These are phyloP conservation scores for Monosporascus sp. DNA, from an alignment of 2,329 filamentous ascomycete species.

Conservation along the genomic window DNA sequence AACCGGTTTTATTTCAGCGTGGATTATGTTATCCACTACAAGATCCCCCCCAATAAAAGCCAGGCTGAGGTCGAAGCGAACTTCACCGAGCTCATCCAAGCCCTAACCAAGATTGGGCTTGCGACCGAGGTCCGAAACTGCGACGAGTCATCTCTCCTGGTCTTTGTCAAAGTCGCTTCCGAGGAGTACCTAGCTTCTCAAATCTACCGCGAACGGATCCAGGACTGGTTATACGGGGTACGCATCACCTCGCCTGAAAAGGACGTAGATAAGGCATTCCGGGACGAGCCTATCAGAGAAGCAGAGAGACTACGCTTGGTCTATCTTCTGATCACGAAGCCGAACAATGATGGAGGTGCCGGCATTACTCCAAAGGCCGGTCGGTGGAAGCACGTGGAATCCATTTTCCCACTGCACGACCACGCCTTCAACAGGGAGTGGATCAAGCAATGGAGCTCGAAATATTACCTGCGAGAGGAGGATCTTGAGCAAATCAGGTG, in stretches of 20 bases:
- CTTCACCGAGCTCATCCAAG: constrained; percentile 73
- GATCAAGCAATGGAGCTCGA: constrained; percentile 69
- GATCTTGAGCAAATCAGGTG: constrained; percentile 72
- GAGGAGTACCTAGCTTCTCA: constrained; percentile 70
- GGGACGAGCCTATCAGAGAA: constrained; percentile 73
- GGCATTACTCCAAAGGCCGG: constrained; percentile 66
- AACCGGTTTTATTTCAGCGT: constrained; percentile 45
- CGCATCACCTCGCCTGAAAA: constrained; percentile 70
- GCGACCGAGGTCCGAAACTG: constrained; percentile 83
- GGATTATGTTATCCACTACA: constrained; percentile 83
- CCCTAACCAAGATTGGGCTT: constrained; percentile 73
- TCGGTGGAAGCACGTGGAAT: constrained; percentile 67
- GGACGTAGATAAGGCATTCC: constrained; percentile 63
- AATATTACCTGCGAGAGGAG: constrained; percentile 59
- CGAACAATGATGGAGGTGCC: constrained; percentile 69
- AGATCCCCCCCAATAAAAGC: constrained; percentile 57
- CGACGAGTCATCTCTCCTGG: constrained; percentile 65
- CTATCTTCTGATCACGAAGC: constrained; percentile 76
- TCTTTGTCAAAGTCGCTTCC: constrained; percentile 79
- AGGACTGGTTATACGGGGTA: constrained; percentile 91
- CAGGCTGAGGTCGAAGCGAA: constrained; percentile 59
- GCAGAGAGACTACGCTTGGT: constrained; percentile 84
- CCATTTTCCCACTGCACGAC: constrained; percentile 76
- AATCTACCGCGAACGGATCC: constrained; percentile 79
- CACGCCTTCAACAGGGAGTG: constrained; percentile 68